Base-by-base conservation (phyloP, 352 stramenopile genomes). In the Globisporangium barbulae region DNA sequence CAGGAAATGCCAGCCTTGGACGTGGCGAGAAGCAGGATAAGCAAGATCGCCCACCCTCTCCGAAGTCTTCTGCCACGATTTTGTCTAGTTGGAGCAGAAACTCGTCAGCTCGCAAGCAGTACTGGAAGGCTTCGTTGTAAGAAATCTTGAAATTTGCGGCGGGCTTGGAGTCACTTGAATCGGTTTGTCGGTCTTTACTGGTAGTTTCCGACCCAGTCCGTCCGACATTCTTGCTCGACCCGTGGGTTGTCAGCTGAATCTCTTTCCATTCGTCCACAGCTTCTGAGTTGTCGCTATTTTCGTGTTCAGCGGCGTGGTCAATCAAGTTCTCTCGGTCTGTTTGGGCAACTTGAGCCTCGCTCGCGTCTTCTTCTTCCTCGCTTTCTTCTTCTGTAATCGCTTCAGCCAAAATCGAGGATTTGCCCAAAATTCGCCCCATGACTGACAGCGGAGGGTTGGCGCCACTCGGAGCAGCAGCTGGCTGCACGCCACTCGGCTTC, bases 51-150 rank as follows among this genome's bases (percentile, higher is more conserved):
- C 66, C 52, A n/a, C 54, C 41, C 19, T 53, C 52, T 13, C 42
- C 48, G 21, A 83, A 77, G 28, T 90, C 81, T 53, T 88, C 85
- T 0, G 70, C 54, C 4, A 90, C 75, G 42, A 92, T 91, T 5
- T 66, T 66, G 59, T 91, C 79, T 50, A 65, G 65, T 25, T 85
- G 70, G 7, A 67, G 54, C 42, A 78, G 63, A 33, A 79, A 71
- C 33, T 78, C 76, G n/a, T 69, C 57, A 1, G 77, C 72, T 50
- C 75, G 54, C 4, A 70, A 55, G 19, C 79, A 91, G 44, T 84
- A 83, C 0, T 66, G 66, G 12, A 73, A 66, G 6, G 75, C 75
- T 52, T 88, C 72, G 15, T 75, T 61, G 50, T 81, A 89, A 4
- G 67, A 69, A 42, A 88, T 82, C n/a, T 58, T 67, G 53, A 53